A percentile compares a stretch with the other conserved stretches of the same genome.
These are phyloP conservation scores for Lablab purpureus DNA, from an alignment of 306 rosid species.

Conservation along the genomic window DNA sequence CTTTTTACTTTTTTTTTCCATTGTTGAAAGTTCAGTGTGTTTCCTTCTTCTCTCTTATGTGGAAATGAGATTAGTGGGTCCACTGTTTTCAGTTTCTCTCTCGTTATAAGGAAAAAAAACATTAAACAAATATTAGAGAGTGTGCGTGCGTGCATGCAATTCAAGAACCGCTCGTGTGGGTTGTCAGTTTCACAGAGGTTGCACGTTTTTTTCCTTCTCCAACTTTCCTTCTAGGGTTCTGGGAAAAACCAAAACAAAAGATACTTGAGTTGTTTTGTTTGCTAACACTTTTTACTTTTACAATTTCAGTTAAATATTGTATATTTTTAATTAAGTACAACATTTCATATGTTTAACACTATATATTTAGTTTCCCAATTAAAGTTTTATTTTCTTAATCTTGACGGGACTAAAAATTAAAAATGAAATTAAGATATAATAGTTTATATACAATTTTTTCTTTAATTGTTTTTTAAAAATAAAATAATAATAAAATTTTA, in stretches of 20 bases:
- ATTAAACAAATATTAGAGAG: not conserved
- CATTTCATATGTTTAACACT: too few species aligned
- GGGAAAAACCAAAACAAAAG: conserved; percentile 49
- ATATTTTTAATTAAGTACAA: too few species aligned
- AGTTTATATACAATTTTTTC: too few species aligned
- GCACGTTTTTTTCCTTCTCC: conserved; percentile 14
- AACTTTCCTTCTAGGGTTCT: conserved; percentile 50
- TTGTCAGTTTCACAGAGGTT: conserved; percentile 42
- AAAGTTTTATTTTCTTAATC: too few species aligned
- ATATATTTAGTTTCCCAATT: too few species aligned
- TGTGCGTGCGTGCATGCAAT: conserved; percentile 39
- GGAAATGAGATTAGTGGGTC: conserved; percentile 46
- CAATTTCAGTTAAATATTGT: not conserved
- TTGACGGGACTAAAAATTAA: too few species aligned
- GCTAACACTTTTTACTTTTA: not conserved
- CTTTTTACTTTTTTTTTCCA: not conserved
- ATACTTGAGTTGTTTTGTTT: conserved; percentile 51
- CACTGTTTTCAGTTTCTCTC: conserved; percentile 45
- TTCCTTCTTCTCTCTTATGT: not conserved
- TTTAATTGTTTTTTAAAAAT: too few species aligned
- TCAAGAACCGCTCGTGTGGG: conserved; percentile 85
- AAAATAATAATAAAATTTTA: too few species aligned
- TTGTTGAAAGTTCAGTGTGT: conserved; percentile 1
- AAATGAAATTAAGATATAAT: too few species aligned
- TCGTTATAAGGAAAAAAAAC: not conserved